A percentile compares a stretch with the other conserved stretches of the same genome.
Conservation (phyloP, 352 stramenopile species). For the Globisporangium polare region DNA sequence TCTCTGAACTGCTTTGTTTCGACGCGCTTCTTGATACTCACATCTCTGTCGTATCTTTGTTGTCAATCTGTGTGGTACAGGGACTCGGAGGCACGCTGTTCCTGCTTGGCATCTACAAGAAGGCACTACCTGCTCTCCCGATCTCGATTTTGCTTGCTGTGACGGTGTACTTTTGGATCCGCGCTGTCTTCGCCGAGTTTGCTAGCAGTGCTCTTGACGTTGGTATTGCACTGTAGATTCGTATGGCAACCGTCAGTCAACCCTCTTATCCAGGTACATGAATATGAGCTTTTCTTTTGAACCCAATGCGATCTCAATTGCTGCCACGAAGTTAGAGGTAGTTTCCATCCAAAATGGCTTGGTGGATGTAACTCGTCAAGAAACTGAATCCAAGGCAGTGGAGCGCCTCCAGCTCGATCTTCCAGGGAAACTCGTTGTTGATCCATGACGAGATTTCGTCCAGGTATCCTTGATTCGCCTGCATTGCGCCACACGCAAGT, state of each 20-base stretch:
- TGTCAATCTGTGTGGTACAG: conserved; percentile 22
- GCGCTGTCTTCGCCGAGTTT: conserved; percentile 68
- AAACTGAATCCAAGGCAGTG: conserved; percentile 77
- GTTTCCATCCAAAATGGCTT: conserved; percentile 34
- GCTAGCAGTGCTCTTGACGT: conserved; percentile 33
- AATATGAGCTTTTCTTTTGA: conserved; percentile 16
- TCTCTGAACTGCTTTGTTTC: neutral
- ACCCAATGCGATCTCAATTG: neutral
- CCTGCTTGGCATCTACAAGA: conserved; percentile 94
- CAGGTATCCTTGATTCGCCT: conserved; percentile 52
- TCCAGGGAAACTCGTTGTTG: conserved; percentile 36
- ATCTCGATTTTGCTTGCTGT: conserved; percentile 90
- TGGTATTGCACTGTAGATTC: conserved; percentile 20
- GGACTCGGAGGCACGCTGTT: conserved; percentile 94
- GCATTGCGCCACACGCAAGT: neutral
- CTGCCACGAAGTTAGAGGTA: conserved; percentile 26
- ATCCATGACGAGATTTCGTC: conserved; percentile 60
- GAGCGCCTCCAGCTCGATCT: conserved; percentile 81
- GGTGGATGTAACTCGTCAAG: conserved; percentile 51
- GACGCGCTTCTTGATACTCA: neutral
- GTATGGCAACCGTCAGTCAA: neutral
- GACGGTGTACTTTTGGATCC: conserved; percentile 80
- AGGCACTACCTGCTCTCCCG: conserved; percentile 94
- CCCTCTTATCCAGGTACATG: neutral
- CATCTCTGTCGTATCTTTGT: conserved; percentile 9